Base-by-base conservation (phyloP, 257 asterid species). In the Solanum boliviense region DNA sequence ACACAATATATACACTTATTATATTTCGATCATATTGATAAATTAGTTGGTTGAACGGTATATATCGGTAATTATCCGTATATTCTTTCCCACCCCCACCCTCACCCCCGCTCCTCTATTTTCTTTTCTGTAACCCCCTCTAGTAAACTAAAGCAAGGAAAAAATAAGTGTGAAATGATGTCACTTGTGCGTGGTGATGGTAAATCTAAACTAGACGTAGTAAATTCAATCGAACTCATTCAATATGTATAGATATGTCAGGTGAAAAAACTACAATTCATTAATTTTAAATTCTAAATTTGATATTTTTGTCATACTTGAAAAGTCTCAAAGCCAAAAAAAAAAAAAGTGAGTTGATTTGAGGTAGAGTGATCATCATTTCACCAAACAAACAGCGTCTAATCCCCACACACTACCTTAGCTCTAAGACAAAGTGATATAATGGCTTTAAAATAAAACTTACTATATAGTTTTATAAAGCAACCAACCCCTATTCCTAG, bases 21-120 rank as follows among this genome's bases (percentile, higher is more conserved):
- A 18, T 56, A 20, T 56, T 56, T 56, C 2, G 11, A 18, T 56
- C 4, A 0, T 56, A 0, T 56, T 56, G 65, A 56, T 56, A 18
- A 56, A 20, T 0, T 56, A 56, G 5, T 16, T 2, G 65, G 0
- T 0, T 1, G 11, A 56, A 56, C 0, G 0, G 1, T 56, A 56
- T 56, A 56, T 56, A 56, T 20, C 65, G 65, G 4, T 20, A 56
- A 56, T 20, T 56, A 56, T 56, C n/a, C 60, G 10, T 56, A 56
- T 56, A 16, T 16, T 52, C 60, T 52, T 16, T 52, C 60, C 23
- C 60, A 52, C 23, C 1, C 23, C 9, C 58, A 13, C 58, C 2
- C 13, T 1, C 56, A 48, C 21, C 20, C 20, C 21, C 32, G 2
- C 18, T 56, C 65, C 5, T 56, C 65, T 52, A 16, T 56, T 1